Percentiles rank a stretch among this genome's conserved stretches.
These are phyloP conservation scores for Populus davidiana DNA, from an alignment of 345 rosid species.

Conservation along the genomic window DNA sequence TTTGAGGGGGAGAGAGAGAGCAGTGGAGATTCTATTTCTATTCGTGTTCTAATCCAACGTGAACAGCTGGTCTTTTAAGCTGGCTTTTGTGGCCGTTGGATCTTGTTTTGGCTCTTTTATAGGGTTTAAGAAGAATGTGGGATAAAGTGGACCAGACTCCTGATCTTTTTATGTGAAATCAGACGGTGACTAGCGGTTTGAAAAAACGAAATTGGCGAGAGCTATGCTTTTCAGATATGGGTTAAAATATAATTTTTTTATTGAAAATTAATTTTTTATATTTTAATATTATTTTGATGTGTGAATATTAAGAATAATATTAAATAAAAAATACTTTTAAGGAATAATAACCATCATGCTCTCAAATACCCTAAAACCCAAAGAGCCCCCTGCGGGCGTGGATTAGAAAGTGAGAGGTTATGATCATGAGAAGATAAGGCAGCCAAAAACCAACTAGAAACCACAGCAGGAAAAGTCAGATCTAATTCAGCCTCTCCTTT, in stretches of 20 bases:
- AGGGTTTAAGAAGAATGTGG: constrained; percentile 7
- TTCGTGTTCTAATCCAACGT: constrained; percentile 14
- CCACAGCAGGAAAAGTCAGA: not conserved
- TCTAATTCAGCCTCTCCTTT: not conserved
- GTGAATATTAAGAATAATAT: too few species aligned
- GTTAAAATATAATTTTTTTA: too few species aligned
- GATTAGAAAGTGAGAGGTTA: too few species aligned
- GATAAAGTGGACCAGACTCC: constrained; percentile 35
- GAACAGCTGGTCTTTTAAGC: constrained; percentile 11
- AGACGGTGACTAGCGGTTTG: constrained; percentile 16
- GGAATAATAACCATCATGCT: too few species aligned
- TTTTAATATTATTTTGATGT: too few species aligned
- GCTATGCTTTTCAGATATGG: not conserved
- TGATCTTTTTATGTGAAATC: constrained; percentile 7
- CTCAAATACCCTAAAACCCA: too few species aligned
- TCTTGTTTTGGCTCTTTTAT: constrained; percentile 4
- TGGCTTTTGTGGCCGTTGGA: constrained; percentile 34
- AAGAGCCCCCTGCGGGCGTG: too few species aligned
- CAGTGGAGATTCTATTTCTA: constrained; percentile 10
- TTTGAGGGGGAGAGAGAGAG: not conserved
- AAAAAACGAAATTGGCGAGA: not conserved
- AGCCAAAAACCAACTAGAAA: not conserved
- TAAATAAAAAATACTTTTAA: too few species aligned
- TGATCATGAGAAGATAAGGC: too few species aligned
- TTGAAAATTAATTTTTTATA: too few species aligned